These are phyloP conservation scores for Aspergillus sp. DNA, from an alignment of 2,329 filamentous ascomycete species.

Conservation along the genomic window DNA sequence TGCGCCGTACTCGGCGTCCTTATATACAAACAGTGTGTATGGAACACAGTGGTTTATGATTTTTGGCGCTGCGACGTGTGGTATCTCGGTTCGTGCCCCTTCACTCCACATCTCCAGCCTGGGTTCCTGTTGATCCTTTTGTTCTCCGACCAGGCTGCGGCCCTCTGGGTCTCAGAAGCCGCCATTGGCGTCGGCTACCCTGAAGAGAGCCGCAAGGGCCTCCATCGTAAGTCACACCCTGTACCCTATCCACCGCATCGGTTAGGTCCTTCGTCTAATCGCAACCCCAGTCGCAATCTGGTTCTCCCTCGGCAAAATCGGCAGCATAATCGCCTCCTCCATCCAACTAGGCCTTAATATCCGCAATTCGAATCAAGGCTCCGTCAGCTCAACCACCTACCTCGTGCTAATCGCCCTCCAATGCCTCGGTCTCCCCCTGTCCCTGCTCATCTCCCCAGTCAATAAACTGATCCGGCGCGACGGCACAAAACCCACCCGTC, in stretches of 20 bases:
- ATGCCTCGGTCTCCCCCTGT: slow-evolving; percentile 51
- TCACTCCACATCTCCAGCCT: no score
- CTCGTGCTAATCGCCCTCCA: slow-evolving; percentile 49
- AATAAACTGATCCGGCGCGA: slow-evolving; percentile 50
- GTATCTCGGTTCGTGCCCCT: no score
- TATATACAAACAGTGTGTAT: slow-evolving; percentile 34
- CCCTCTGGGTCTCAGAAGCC: not conserved
- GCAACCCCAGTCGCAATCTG: not conserved
- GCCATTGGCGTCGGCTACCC: not conserved
- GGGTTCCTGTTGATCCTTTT: no score
- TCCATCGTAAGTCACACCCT: no score
- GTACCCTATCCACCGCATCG: no score
- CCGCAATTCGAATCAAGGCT: slow-evolving; percentile 46
- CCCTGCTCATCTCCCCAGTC: slow-evolving; percentile 49
- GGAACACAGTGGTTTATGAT: no score
- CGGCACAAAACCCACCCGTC: slow-evolving; percentile 29
- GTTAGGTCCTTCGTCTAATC: no score
- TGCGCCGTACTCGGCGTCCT: slow-evolving; percentile 48
- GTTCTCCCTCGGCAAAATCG: not conserved
- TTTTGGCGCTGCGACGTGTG: no score
- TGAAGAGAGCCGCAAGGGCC: not conserved
- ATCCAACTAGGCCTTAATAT: slow-evolving; percentile 43
- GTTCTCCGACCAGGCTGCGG: not conserved
- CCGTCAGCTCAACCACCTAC: slow-evolving; percentile 48
- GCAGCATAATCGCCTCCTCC: not conserved